These are phyloP conservation scores for Tilletia indica DNA, from an alignment of 1,284 basidiomycete genomes.

Conservation along the genomic window DNA sequence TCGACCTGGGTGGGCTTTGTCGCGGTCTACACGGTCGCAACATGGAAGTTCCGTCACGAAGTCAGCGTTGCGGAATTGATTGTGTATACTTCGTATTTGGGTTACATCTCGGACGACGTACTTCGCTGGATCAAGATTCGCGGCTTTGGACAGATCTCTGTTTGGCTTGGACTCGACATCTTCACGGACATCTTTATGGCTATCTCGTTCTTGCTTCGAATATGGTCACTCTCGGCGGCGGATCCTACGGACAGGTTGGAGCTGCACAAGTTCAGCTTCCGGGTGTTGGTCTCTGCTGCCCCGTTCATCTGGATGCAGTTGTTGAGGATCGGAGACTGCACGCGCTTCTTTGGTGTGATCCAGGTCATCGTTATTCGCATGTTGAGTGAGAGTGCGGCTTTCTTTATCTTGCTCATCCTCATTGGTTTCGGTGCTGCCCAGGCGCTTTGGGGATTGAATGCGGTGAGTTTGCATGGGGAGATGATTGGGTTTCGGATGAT, in stretches of 20 bases:
- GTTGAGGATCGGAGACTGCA: slow-evolving; percentile 28
- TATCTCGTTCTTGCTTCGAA: slow-evolving; percentile 36
- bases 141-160: slow-evolving; percentile 37
- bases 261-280: slow-evolving; percentile 43
- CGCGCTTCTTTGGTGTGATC: slow-evolving; percentile 61
- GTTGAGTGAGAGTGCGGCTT: slow-evolving; percentile 82
- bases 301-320: slow-evolving; percentile 49
- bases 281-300: slow-evolving; percentile 44
- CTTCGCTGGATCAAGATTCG: slow-evolving; percentile 44
- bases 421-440: slow-evolving; percentile 81
- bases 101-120: slow-evolving; percentile 43
- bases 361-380: slow-evolving; percentile 63
- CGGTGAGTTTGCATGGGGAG: no score
- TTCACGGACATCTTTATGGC: slow-evolving; percentile 37
- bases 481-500: no score
- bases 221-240: slow-evolving; percentile 35
- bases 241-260: slow-evolving; percentile 24
- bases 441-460: slow-evolving; percentile 79
- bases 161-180: slow-evolving; percentile 46
- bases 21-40: slow-evolving; percentile 42
- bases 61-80: slow-evolving; percentile 37
- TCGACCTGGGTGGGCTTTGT: slow-evolving; percentile 43
- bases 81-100: slow-evolving; percentile 43
- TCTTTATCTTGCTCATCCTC: slow-evolving; percentile 72
- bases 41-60: slow-evolving; percentile 27